Base-by-base conservation (phyloP, 805 yeast species). In the Ogataea populi-albae region DNA sequence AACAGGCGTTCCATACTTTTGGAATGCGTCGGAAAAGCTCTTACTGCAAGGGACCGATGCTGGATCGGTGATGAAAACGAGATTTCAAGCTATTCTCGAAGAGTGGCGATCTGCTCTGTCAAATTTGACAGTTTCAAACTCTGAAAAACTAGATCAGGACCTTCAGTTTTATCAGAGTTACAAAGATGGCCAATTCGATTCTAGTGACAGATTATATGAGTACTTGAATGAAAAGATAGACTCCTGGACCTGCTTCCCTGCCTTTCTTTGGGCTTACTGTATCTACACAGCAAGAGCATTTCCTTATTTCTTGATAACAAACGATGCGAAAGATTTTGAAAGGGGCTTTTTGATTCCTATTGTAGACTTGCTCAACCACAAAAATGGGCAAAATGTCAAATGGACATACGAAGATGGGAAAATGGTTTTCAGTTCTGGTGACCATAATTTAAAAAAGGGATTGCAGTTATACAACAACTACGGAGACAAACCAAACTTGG, bases 271-370 rank as follows among this genome's bases (percentile, higher is more conserved):
- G 96, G 77, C 94, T 0, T 63, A 73, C 26, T 66, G 75, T 30
- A 81, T 86, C 10, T 70, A 85, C 44, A 71, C 79, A 8, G 80
- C 95, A 1, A 70, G 97, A 44, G 83, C 93, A 0, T 89, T 89
- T 54, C 96, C 96, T 1, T 71, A 75, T 32, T 59, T 85, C 25
- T 51, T 87, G n/a, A 45, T 77, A n/a, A 65, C 65, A 14, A 40
- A 51, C 10, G 56, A 57, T 6, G 46, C 57, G 15, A 55, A 30
- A 10, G 24, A 44, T n/a, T 29, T 33, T 1, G 59, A 61, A 25
- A 74, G 71, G 41, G 86, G 85, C 5, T 79, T 88, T 58, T 60
- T 88, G 26, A 57, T 81, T n/a, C 96, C 96, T 2, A 53, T 88
- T 7, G 73, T 86, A 14, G 96, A 87, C 52, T 59, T 86, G 12